A percentile compares a stretch with the other conserved stretches of the same genome.
Conservation (phyloP, 805 yeast genomes). For the Candida fluviatilis region DNA sequence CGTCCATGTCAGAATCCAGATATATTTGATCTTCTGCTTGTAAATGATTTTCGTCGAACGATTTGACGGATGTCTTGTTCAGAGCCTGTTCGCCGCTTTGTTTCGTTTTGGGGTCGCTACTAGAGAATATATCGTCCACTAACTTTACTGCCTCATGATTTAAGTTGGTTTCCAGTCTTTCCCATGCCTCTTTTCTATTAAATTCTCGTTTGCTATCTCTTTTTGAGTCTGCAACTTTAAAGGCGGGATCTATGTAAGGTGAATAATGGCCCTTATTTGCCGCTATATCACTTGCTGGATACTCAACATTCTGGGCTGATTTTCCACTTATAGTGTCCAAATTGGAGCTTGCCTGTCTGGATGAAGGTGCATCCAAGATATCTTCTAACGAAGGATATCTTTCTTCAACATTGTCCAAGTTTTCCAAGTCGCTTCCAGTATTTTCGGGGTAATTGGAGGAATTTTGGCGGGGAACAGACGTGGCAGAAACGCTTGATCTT, state of each 20-base stretch:
- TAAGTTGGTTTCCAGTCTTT: constrained; percentile 17
- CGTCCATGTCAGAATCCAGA: constrained; percentile 6
- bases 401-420: constrained; percentile 44
- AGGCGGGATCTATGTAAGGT: not conserved
- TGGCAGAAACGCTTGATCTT: not conserved
- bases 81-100: not conserved
- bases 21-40: constrained; percentile 3
- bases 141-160: constrained; percentile 32
- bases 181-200: constrained; percentile 37
- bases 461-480: constrained; percentile 1
- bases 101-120: constrained; percentile 9
- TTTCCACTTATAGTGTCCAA: not conserved
- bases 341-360: not conserved
- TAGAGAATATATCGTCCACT: constrained; percentile 39
- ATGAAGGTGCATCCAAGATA: constrained; percentile 7
- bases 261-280: too few species aligned
- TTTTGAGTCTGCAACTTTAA: not conserved
- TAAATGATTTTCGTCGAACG: not conserved
- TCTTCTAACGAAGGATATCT: constrained; percentile 50
- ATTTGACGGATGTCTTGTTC: not conserved
- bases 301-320: not conserved
- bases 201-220: constrained; percentile 11
- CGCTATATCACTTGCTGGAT: not conserved
- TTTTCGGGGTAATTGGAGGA: constrained; percentile 3
- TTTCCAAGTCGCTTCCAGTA: constrained; percentile 26